These are phyloP conservation scores for Tieghemiomyces parasiticus DNA, from an alignment of 192 early-diverging fungal species.

Conservation along the genomic window DNA sequence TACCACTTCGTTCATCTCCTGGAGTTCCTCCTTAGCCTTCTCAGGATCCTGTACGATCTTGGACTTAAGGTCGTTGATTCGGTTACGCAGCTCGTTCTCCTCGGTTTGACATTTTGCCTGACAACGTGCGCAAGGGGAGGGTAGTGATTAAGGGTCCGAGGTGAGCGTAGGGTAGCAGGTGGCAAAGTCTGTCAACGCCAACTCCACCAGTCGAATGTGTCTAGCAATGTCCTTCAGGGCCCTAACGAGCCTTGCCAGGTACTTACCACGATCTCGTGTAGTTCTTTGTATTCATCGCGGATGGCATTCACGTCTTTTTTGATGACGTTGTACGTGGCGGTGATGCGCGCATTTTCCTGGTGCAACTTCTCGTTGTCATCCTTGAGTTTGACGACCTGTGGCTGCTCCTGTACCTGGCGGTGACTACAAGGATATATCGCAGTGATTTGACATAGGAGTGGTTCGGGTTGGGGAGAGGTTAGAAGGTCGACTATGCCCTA, in stretches of 20 bases:
- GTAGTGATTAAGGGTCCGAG: no score
- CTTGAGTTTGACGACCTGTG: slow-evolving; percentile 26
- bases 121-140: no score
- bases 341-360: slow-evolving; percentile 39
- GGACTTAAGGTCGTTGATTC: slow-evolving; percentile 31
- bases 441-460: no score
- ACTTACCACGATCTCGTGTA: slow-evolving; percentile 34
- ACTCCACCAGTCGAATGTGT: no score
- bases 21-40: slow-evolving; percentile 47
- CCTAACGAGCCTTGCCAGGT: no score
- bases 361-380: slow-evolving; percentile 31
- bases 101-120: slow-evolving; percentile 22
- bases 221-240: no score
- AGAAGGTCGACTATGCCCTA: no score
- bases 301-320: slow-evolving; percentile 23
- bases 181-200: no score
- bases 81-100: slow-evolving; percentile 32
- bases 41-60: slow-evolving; percentile 63
- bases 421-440: slow-evolving; percentile 19
- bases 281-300: slow-evolving; percentile 32
- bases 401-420: slow-evolving; percentile 36
- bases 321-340: slow-evolving; percentile 24
- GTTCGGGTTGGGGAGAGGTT: no score
- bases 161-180: no score
- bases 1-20: slow-evolving; percentile 37